Evolutionary conservation across 129 eudicot genomes (phyloP).

Genomic region (Flaveria bidentis): DNA sequence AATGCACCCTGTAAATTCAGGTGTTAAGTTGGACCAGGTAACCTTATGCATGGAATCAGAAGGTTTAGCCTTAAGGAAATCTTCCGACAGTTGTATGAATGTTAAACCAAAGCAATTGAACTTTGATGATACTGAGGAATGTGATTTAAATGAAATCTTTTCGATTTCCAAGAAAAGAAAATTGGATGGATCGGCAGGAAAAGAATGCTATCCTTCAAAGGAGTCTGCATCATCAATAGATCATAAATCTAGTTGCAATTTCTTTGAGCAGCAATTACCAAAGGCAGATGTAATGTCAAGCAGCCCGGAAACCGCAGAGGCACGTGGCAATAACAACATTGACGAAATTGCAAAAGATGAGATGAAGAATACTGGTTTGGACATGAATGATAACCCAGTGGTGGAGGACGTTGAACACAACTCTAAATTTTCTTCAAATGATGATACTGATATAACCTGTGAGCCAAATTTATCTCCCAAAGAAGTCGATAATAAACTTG

Average conservation of each 20-base stretch:
- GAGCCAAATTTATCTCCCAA: constrained; percentile 26
- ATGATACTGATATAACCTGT: constrained; percentile 21
- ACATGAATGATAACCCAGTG: constrained; percentile 18
- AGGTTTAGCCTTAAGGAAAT: constrained; percentile 32
- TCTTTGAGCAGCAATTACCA: constrained; percentile 32
- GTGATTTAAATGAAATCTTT: constrained; percentile 26
- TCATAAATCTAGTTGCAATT: constrained; percentile 29
- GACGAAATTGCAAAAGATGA: constrained; percentile 26
- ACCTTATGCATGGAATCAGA: constrained; percentile 38
- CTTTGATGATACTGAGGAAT: constrained; percentile 48
- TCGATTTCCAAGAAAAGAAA: constrained; percentile 30
- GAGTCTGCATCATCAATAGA: constrained; percentile 38
- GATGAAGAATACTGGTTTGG: constrained; percentile 17
- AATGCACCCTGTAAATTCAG: constrained; percentile 30
- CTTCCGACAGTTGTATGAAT: constrained; percentile 37
- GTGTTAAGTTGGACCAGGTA: constrained; percentile 26
- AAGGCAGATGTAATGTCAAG: constrained; percentile 22
- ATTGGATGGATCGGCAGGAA: constrained; percentile 38
- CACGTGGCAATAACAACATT: constrained; percentile 10
- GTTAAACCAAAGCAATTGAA: constrained; percentile 62
- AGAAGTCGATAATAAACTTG: constrained; percentile 25
- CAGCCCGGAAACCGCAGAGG: constrained; percentile 18
- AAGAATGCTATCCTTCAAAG: constrained; percentile 19
- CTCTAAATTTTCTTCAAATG: constrained; percentile 24
- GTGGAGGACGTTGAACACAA: constrained; percentile 31